These are phyloP conservation scores for Amanita fuliginea DNA, from an alignment of 768 basidiomycete genomes.

Conservation along the genomic window DNA sequence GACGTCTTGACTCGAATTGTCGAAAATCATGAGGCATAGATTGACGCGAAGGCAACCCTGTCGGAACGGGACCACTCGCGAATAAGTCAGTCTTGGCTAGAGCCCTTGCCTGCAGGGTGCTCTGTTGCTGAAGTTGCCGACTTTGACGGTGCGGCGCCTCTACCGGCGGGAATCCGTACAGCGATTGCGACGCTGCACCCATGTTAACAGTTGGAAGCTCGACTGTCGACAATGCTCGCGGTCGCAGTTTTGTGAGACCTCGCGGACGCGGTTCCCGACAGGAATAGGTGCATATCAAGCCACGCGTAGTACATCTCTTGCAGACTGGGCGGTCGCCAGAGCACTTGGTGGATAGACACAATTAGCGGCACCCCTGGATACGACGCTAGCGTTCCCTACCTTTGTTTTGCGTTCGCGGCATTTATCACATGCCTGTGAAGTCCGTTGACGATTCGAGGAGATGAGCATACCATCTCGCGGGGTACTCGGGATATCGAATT, in stretches of 20 bases:
- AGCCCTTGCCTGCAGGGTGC: neutral
- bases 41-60: neutral
- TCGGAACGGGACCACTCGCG: neutral
- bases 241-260: conserved; percentile 19
- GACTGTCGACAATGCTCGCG: conserved; percentile 8
- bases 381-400: conserved; percentile 18
- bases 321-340: conserved; percentile 48
- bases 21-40: conserved; percentile 1
- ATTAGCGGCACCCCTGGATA: neutral
- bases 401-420: conserved; percentile 50
- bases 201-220: neutral
- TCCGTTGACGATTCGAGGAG: conserved; percentile 27
- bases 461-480: conserved; percentile 2
- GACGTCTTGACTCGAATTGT: conserved; percentile 2
- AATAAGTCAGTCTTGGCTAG: neutral
- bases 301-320: conserved; percentile 35
- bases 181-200: neutral
- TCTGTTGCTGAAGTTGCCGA: neutral
- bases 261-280: conserved; percentile 25
- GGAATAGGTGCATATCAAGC: conserved; percentile 41
- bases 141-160: neutral
- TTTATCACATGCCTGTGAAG: conserved; percentile 44
- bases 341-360: conserved; percentile 27
- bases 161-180: neutral
- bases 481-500: neutral